phyloP scores from a whole-genome alignment of 306 rosid genomes.

The Comarum palustre region DNA sequence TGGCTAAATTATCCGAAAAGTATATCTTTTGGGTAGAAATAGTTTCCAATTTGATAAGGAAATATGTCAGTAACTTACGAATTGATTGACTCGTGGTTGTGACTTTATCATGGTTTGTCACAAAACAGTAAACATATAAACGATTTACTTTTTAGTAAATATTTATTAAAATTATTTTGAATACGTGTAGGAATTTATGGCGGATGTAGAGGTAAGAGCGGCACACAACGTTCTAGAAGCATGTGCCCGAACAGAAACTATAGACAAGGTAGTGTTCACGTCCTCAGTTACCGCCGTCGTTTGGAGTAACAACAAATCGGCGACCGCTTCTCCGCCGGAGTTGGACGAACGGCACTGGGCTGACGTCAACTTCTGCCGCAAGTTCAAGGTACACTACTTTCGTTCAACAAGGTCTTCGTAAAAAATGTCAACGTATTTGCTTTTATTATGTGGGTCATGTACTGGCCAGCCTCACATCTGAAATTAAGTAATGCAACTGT shows the following conservation, averaged over 20 bases:
- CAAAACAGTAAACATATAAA: too few relatives aligned
- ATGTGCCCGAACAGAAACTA: conserved; percentile 78
- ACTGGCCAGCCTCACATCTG: background rate
- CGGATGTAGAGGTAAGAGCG: conserved; percentile 90
- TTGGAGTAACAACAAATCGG: conserved; percentile 48
- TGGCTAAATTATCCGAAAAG: background rate
- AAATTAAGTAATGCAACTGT: background rate
- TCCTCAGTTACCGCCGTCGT: conserved; percentile 73
- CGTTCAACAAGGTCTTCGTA: background rate
- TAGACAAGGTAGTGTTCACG: conserved; percentile 75
- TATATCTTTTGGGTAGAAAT: background rate
- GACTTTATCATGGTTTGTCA: background rate
- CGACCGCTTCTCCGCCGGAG: conserved; percentile 27
- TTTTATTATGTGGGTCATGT: background rate
- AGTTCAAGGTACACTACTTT: conserved; percentile 58
- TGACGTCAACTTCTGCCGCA: conserved; percentile 71
- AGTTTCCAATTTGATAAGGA: background rate
- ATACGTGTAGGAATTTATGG: conserved; percentile 57
- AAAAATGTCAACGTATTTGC: background rate
- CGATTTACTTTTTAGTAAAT: background rate
- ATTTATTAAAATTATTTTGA: background rate
- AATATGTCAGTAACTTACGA: background rate
- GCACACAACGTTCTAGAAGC: conserved; percentile 96
- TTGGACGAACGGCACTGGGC: conserved; percentile 78
- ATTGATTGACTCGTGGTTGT: background rate